Evolutionary conservation across 2,329 filamentous ascomycete species (phyloP).

Genomic region (Fusarium sterilihyphosum): DNA sequence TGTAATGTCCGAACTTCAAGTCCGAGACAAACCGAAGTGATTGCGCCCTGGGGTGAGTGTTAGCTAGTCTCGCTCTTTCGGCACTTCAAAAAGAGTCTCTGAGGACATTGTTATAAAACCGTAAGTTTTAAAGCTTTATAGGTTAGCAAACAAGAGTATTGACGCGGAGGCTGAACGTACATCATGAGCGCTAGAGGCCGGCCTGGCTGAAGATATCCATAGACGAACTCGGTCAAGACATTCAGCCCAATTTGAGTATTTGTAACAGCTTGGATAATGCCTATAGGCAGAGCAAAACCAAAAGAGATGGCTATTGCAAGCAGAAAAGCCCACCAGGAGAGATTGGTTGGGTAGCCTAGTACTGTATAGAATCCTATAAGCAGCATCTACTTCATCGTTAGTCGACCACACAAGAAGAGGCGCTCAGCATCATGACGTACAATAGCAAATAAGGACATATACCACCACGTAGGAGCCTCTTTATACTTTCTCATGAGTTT

Average conservation of each 20-base stretch:
- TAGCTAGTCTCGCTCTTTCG: background rate
- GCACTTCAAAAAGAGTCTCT: background rate
- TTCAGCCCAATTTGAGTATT: slow-evolving; percentile 79
- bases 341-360: slow-evolving; percentile 71
- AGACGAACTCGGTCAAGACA: slow-evolving; percentile 78
- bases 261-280: slow-evolving; percentile 75
- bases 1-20: slow-evolving; percentile 78
- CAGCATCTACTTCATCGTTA: slow-evolving; percentile 56
- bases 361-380: slow-evolving; percentile 64
- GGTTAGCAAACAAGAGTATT: background rate
- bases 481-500: slow-evolving; percentile 71
- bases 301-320: slow-evolving; percentile 72
- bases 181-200: slow-evolving; percentile 78
- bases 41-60: slow-evolving; percentile 56
- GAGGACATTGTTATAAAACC: slow-evolving; percentile 67
- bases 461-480: slow-evolving; percentile 73
- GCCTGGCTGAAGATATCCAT: slow-evolving; percentile 80
- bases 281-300: slow-evolving; percentile 72
- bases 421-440: slow-evolving; percentile 50
- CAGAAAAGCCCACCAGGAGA: slow-evolving; percentile 78
- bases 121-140: slow-evolving; percentile 67
- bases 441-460: slow-evolving; percentile 64
- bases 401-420: slow-evolving; percentile 1
- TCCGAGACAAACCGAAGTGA: slow-evolving; percentile 72
- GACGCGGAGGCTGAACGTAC: slow-evolving; percentile 48